A percentile compares a stretch with the other conserved stretches of the same genome.
Evolutionary conservation across 305 asterid species (phyloP).

Genomic region (Fraxinus paxiana): DNA sequence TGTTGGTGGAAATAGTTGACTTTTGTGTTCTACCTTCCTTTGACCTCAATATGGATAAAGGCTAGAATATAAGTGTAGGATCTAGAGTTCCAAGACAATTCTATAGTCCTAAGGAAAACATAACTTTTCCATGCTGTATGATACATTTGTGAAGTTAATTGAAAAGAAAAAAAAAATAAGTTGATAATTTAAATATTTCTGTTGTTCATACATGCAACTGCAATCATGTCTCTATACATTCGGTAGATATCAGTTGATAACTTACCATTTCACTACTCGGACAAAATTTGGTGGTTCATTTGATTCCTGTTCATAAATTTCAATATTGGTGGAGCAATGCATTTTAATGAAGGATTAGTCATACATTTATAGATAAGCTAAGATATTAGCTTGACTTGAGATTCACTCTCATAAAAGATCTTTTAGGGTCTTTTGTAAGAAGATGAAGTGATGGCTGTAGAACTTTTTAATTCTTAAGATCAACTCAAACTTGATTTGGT

Average conservation of each 20-base stretch:
- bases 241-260: background rate
- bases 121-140: background rate
- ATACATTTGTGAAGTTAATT: background rate
- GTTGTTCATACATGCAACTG: background rate
- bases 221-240: background rate
- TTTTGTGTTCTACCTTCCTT: background rate
- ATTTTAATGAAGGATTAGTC: background rate
- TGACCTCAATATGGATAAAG: background rate
- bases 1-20: background rate
- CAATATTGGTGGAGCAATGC: background rate
- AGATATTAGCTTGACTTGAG: background rate
- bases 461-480: conserved; percentile 10
- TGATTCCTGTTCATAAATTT: background rate
- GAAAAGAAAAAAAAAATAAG: background rate
- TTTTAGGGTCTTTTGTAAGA: background rate
- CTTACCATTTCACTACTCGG: background rate
- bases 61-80: background rate
- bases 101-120: background rate
- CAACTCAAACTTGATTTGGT: background rate
- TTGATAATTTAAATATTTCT: background rate
- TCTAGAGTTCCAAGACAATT: background rate
- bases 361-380: background rate
- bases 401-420: background rate
- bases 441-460: background rate
- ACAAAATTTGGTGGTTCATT: background rate